Evolutionary conservation across 352 stramenopile genomes (phyloP).

Genomic region (Thalassiosira delicatula): DNA sequence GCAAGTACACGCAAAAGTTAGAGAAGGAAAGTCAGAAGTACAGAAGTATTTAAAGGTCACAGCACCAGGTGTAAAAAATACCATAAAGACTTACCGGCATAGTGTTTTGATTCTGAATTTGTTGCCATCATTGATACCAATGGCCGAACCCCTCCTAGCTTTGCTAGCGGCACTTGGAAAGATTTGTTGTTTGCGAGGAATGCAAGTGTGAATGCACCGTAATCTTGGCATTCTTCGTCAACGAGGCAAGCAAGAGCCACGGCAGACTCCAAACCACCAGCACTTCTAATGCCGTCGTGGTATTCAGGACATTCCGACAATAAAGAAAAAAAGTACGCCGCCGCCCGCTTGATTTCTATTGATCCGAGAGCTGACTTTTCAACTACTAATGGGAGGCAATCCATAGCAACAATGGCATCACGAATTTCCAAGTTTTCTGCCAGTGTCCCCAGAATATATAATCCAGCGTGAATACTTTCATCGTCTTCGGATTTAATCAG

Average conservation of each 20-base stretch:
- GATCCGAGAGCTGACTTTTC: slow-evolving; percentile 86
- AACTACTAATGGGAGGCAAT: slow-evolving; percentile 87
- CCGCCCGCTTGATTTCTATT: slow-evolving; percentile 91
- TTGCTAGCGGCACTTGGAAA: slow-evolving; percentile 91
- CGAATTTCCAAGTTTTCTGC: slow-evolving; percentile 91
- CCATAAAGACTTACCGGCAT: too few species aligned
- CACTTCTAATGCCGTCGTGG: slow-evolving; percentile 89
- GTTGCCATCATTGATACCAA: slow-evolving; percentile 95
- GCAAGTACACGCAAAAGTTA: too few species aligned
- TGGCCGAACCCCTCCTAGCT: slow-evolving; percentile 90
- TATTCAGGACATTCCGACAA: slow-evolving; percentile 90
- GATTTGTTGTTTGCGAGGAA: slow-evolving; percentile 93
- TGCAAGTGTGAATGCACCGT: slow-evolving; percentile 93
- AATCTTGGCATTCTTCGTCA: slow-evolving; percentile 95
- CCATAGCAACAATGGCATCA: slow-evolving; percentile 89
- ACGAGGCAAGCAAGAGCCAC: slow-evolving; percentile 92
- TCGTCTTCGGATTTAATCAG: slow-evolving; percentile 88
- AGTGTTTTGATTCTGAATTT: slow-evolving; percentile 92
- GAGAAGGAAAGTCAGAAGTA: too few species aligned
- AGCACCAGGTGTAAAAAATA: too few species aligned
- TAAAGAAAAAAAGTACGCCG: slow-evolving; percentile 91
- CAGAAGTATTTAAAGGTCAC: too few species aligned
- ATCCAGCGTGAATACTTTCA: slow-evolving; percentile 88
- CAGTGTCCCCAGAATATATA: slow-evolving; percentile 93
- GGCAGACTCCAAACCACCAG: slow-evolving; percentile 88